Evolutionary conservation across 495 filamentous ascomycete species (phyloP).

Genomic region (Tuber melanosporum): DNA sequence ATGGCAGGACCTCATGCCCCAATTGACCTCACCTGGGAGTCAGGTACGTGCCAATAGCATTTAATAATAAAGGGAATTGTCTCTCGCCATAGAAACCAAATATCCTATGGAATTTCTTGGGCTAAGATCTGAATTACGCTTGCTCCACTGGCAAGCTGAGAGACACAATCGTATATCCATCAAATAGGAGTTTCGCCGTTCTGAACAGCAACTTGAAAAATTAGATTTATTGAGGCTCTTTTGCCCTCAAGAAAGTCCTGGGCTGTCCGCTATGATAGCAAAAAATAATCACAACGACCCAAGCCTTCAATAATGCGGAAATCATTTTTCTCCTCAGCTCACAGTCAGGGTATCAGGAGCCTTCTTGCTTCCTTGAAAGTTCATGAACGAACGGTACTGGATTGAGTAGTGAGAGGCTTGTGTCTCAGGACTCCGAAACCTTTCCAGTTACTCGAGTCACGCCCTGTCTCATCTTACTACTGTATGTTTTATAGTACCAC

Average conservation of each 20-base stretch:
- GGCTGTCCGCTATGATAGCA: not conserved
- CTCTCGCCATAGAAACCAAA: not conserved
- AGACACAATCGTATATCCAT: not conserved
- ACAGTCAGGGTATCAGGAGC: not conserved
- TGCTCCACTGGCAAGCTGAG: not conserved
- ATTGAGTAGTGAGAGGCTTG: not conserved
- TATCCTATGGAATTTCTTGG: not conserved
- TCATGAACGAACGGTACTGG: not conserved
- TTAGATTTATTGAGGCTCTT: not conserved
- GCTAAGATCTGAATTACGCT: not conserved
- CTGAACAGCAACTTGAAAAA: not conserved
- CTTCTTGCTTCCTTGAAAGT: not conserved
- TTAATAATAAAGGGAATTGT: not conserved
- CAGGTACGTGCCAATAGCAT: not conserved
- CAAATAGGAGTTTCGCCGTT: not conserved
- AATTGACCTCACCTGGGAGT: not conserved
- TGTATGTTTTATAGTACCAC: not conserved
- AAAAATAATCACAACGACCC: not conserved
- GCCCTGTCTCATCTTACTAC: not conserved
- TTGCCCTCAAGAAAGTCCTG: not conserved
- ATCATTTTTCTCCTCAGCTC: not conserved
- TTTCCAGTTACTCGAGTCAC: not conserved
- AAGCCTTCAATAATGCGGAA: not conserved
- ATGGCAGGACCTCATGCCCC: not conserved
- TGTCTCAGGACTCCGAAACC: not conserved